Evolutionary conservation across 108 stramenopile species (phyloP).

Genomic region (Fistulifera pelliculosa): DNA sequence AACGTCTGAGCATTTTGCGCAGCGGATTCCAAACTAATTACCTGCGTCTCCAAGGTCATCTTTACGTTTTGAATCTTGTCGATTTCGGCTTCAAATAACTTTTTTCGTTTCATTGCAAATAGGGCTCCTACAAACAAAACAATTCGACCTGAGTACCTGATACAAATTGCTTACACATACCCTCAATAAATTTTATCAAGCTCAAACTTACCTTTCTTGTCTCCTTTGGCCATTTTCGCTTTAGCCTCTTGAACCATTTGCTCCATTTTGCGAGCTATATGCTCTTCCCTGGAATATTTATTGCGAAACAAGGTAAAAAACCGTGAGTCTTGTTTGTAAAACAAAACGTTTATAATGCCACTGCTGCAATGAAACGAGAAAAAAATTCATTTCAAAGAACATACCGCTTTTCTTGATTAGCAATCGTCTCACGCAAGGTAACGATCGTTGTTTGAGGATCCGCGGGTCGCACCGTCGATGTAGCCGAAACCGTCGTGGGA

Average conservation of each 20-base stretch:
- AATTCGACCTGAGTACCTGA: neutral
- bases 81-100: constrained; percentile 91
- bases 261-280: constrained; percentile 72
- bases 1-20: constrained; percentile 91
- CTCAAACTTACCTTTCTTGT: constrained; percentile 80
- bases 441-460: constrained; percentile 51
- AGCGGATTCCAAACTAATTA: constrained; percentile 92
- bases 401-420: constrained; percentile 79
- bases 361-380: too few relatives aligned
- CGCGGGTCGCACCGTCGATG: constrained; percentile 11
- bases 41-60: constrained; percentile 89
- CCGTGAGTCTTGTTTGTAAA: neutral
- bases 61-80: constrained; percentile 95
- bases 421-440: constrained; percentile 61
- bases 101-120: constrained; percentile 95
- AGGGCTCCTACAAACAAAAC: constrained; percentile 59
- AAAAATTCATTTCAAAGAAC: constrained; percentile 12
- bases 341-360: neutral
- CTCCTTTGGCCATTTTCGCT: constrained; percentile 89
- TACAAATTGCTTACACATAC: neutral
- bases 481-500: constrained; percentile 27
- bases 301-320: neutral
- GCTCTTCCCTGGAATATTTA: constrained; percentile 38
- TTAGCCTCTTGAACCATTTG: constrained; percentile 77
- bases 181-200: neutral